A percentile compares a stretch with the other conserved stretches of the same genome.
phyloP scores from a whole-genome alignment of 306 rosid species.

The Carpinus viminea region DNA sequence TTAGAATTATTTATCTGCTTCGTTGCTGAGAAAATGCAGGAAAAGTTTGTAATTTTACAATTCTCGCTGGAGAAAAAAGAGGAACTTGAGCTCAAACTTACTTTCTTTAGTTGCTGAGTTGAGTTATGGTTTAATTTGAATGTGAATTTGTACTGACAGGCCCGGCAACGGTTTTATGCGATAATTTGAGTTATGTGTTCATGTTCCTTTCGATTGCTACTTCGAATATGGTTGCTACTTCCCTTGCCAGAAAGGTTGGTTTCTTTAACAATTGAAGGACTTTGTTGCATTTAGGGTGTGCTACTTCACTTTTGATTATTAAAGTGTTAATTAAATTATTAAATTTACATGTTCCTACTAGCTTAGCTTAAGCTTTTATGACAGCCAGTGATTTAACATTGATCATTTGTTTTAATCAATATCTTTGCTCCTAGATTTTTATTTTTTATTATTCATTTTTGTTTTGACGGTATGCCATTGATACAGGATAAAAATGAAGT shows the following conservation, averaged over 20 bases:
- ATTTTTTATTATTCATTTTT: not conserved
- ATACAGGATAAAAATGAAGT: conserved; percentile 84
- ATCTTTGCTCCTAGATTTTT: not conserved
- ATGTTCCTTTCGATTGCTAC: conserved; percentile 94
- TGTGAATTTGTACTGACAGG: conserved; percentile 46
- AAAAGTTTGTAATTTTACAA: not conserved
- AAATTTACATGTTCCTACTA: too few relatives aligned
- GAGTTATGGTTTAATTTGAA: not conserved
- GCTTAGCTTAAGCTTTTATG: too few relatives aligned
- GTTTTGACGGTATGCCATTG: conserved; percentile 8
- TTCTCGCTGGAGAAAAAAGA: not conserved
- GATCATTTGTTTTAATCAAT: not conserved
- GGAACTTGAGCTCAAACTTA: not conserved
- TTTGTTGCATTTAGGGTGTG: not conserved
- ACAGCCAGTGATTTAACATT: too few relatives aligned
- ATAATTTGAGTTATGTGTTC: conserved; percentile 66
- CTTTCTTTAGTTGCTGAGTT: not conserved
- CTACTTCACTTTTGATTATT: not conserved
- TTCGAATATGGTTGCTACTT: conserved; percentile 93
- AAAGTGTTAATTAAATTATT: too few relatives aligned
- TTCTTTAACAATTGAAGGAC: not conserved
- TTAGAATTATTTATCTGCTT: not conserved
- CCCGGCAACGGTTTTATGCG: conserved; percentile 87
- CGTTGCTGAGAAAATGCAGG: not conserved
- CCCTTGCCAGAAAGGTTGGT: conserved; percentile 79